These are phyloP conservation scores for Moniliophthora roreri DNA, from an alignment of 1,284 basidiomycete genomes.

Conservation along the genomic window DNA sequence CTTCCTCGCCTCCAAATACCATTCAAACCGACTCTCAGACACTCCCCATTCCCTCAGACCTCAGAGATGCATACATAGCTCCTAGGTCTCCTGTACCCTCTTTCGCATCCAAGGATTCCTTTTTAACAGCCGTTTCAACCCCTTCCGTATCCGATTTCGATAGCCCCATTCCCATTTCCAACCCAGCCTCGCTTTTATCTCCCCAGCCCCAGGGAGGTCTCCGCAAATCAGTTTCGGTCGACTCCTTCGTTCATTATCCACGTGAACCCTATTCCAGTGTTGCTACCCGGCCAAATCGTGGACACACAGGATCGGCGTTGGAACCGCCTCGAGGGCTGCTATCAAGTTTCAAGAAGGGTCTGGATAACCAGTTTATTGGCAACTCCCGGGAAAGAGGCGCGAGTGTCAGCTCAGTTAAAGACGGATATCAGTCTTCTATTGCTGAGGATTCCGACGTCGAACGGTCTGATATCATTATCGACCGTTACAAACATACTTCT, in stretches of 20 bases:
- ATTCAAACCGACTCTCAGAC: background rate
- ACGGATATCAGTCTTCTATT: slow-evolving; percentile 37
- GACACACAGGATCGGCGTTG: slow-evolving; percentile 28
- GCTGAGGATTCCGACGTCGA: slow-evolving; percentile 56
- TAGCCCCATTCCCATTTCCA: background rate
- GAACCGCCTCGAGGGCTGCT: slow-evolving; percentile 30
- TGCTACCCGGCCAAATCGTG: slow-evolving; percentile 35
- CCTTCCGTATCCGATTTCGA: slow-evolving; percentile 11
- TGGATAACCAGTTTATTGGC: slow-evolving; percentile 27
- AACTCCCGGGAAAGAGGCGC: slow-evolving; percentile 57
- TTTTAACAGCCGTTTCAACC: slow-evolving; percentile 12
- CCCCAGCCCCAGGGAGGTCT: slow-evolving; percentile 36
- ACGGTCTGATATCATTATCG: slow-evolving; percentile 40
- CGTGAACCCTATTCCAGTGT: slow-evolving; percentile 34
- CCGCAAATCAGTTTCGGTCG: slow-evolving; percentile 72
- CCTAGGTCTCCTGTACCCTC: slow-evolving; percentile 6
- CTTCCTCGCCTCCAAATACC: background rate
- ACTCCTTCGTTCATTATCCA: slow-evolving; percentile 61
- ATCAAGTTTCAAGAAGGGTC: slow-evolving; percentile 26
- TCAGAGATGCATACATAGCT: background rate
- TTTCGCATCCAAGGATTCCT: slow-evolving; percentile 14
- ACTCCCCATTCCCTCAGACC: background rate
- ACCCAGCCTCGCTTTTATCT: slow-evolving; percentile 15
- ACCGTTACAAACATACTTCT: slow-evolving; percentile 36
- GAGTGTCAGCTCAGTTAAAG: slow-evolving; percentile 49